A percentile compares a stretch with the other conserved stretches of the same genome.
Conservation (phyloP, 2,329 filamentous ascomycete genomes). For the Verticillium nubilum region DNA sequence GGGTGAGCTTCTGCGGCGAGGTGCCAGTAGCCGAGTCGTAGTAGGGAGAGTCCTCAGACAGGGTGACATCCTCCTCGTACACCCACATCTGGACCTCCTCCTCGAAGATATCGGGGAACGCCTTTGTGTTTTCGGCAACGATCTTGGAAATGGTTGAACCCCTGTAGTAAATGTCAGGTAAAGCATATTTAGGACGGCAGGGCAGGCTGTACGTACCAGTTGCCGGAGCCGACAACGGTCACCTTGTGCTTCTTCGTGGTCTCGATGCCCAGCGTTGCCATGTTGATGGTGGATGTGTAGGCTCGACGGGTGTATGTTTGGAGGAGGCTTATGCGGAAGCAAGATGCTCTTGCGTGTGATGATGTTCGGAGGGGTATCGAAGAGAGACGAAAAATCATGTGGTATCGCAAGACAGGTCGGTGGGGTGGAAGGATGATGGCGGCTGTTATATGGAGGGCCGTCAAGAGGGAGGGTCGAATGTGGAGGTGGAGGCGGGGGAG, state of each 20-base stretch:
- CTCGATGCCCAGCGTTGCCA: conserved; percentile 38
- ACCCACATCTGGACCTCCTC: conserved; percentile 97
- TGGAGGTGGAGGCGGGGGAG: neutral
- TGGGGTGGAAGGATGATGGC: neutral
- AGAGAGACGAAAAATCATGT: conserved; percentile 12
- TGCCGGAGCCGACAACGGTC: conserved; percentile 90
- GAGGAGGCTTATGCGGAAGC: neutral
- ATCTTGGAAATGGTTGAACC: conserved; percentile 98
- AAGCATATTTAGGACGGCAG: neutral
- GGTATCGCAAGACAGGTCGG: neutral
- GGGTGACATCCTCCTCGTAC: conserved; percentile 81
- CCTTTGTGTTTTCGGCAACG: conserved; percentile 82
- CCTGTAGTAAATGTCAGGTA: conserved; percentile 42
- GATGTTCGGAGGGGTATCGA: neutral
- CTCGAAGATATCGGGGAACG: conserved; percentile 76
- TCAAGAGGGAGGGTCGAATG: neutral
- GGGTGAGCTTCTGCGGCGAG: conserved; percentile 78
- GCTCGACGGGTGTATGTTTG: neutral
- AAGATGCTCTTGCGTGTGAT: neutral
- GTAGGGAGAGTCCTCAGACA: conserved; percentile 66
- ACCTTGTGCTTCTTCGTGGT: conserved; percentile 77
- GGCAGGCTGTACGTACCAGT: conserved; percentile 60
- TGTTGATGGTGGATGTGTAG: conserved; percentile 8
- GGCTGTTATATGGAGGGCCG: neutral
- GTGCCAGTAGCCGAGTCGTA: conserved; percentile 60